Base-by-base conservation (phyloP, 75 land plant species). In the Sequoia sempervirens region DNA sequence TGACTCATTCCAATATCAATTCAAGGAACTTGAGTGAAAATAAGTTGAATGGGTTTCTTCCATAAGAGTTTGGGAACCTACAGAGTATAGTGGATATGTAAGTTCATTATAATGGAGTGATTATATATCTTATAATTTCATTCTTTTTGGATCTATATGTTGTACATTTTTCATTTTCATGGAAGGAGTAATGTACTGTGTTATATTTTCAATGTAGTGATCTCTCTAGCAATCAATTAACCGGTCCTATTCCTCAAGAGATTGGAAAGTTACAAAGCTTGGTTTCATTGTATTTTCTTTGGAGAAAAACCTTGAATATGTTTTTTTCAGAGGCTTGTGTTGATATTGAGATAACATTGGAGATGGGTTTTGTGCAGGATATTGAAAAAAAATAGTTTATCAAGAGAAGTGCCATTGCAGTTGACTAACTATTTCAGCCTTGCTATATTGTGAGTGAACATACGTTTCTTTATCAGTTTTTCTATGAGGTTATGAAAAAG, bases 71-170 rank as follows among this genome's bases (percentile, higher is more conserved):
- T 85, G 98, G 98, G 46, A 96, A 96, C 80, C 84, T 96, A 38
- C 93, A 95, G 75, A 96, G 96, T 82, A 88, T 96, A 5, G 84
- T 90, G 91, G 89, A 91, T 30, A 92, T 97, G 99, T 97, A 92
- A 85, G 93, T 80, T 47, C 52, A 80, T 5, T 40, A 50, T 20
- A 54, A 30, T 58, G 52, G 5, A 30, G 8, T 75, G 11, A 36
- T 36, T 30, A 46, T 17, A 58, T 47, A 37, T 36, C 17, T 17
- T 20, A 73, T 12, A 5, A 3, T 30, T 0, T 38, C 2, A 8
- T 75, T 75, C 4, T 40, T 75, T 75, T 4, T 40, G 41, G 20
- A 18, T 38, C 2, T 32, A 18, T 38, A 43, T 26, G 11, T 17
- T 6, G 2, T 78, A 50, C 3, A 5, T 83, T 45, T 17, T n/a